Evolutionary conservation across 768 basidiomycete species (phyloP), one percentile per base, ranked within the genome.

Genomic region (Glaciozyma martinii): DNA sequence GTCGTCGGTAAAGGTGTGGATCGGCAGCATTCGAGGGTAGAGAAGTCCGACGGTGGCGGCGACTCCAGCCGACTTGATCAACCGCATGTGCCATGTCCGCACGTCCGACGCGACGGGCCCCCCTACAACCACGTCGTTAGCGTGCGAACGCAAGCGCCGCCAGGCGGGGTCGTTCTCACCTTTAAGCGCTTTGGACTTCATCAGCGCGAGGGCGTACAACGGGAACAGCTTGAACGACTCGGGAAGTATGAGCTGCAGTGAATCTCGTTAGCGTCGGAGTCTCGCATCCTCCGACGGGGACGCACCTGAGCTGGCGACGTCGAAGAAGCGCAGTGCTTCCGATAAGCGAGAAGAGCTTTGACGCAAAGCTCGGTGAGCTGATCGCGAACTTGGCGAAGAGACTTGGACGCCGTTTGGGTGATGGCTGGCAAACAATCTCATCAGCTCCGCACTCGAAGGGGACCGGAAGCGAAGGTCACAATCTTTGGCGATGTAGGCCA

Each of bases 151-250:
- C 15, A 2, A 64, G 37, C 37, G 7, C 10, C 2, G 37, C 37
- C 3, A 13, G 37, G 37, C 10, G 37, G 15, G 37, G 10, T 2
- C 12, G 12, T 40, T 13, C 73, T 42, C 23, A 85, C 94, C 90
- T 85, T 95, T 94, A n/a, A 99, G 78, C 25, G 91, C 86, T 75
- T 95, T 94, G 59, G 83, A 83, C 79, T 99, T 99, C 54, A 87
- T 80, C 42, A 97, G 82, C 16, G 85, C 85, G 4, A 97, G 80
- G 5, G 83, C 82, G 74, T 86, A 92, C 23, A 90, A 80, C 0
- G 92, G 90, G 50, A 98, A 81, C 1, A 86, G 81, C 73, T 87
- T 86, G 80, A 91, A 92, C 0, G 88, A 86, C 77, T 98, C 95
- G 9, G 95, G 95, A 30, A 99, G 84, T 66, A 99, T 88, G 66